Conservation (phyloP, 1,139 yeast genomes). For the Waltiozyma sp. region DNA sequence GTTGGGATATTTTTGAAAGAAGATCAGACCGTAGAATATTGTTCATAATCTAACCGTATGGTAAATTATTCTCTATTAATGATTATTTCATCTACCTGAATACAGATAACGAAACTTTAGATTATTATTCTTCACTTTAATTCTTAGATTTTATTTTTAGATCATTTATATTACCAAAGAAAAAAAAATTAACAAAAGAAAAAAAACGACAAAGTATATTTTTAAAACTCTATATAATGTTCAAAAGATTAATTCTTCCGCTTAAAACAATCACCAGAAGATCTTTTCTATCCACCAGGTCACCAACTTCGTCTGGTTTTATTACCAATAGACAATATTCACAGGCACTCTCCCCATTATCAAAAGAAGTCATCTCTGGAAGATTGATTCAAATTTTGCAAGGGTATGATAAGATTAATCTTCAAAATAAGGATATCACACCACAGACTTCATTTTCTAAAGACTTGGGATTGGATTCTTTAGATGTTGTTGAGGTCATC, state of each 20-base stretch:
- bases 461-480: constrained; percentile 78
- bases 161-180: no score
- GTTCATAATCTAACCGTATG: no score
- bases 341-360: constrained; percentile 46
- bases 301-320: neutral
- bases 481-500: constrained; percentile 81
- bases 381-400: constrained; percentile 72
- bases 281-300: neutral
- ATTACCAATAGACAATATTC: constrained; percentile 34
- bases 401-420: constrained; percentile 61
- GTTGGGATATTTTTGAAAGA: no score
- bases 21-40: no score
- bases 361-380: constrained; percentile 61
- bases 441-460: constrained; percentile 53
- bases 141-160: no score
- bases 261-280: neutral
- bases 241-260: neutral
- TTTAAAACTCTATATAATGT: neutral
- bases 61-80: no score
- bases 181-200: no score
- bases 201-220: no score
- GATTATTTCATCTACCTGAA: no score
- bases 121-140: no score
- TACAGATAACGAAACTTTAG: no score
- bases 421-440: constrained; percentile 31